A percentile compares a stretch with the other conserved stretches of the same genome.
Conservation (phyloP, 108 stramenopile species). For the Nitzschia sp. region DNA sequence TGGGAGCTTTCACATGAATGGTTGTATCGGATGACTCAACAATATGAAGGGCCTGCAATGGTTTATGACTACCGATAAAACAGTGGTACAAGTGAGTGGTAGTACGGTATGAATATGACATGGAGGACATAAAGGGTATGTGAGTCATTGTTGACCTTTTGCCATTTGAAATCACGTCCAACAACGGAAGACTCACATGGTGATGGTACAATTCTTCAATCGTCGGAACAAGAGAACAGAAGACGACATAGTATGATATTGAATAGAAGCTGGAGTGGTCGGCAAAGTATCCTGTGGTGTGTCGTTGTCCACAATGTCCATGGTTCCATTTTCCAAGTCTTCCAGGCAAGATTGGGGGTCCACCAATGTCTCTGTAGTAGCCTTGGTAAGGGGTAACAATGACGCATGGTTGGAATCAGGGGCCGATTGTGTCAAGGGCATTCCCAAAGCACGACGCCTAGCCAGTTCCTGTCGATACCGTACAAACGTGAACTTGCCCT, state of each 20-base stretch:
- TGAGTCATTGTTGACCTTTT: too few species aligned
- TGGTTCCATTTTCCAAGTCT: too few species aligned
- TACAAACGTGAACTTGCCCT: conserved; percentile 35
- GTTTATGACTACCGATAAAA: conserved; percentile 12
- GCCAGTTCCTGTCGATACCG: conserved; percentile 43
- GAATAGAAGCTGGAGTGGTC: too few species aligned
- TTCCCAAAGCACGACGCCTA: conserved; percentile 2
- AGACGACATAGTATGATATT: too few species aligned
- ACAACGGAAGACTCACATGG: not conserved
- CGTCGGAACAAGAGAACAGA: conserved; percentile 2
- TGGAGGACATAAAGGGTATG: not conserved
- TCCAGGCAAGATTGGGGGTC: too few species aligned
- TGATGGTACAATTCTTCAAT: conserved; percentile 6
- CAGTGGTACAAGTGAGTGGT: too few species aligned
- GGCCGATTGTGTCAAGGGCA: not conserved
- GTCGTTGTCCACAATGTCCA: too few species aligned
- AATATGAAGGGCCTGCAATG: conserved; percentile 11
- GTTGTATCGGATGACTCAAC: not conserved
- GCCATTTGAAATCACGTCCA: too few species aligned
- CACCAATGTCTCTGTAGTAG: too few species aligned
- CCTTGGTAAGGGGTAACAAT: too few species aligned
- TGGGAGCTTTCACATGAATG: not conserved
- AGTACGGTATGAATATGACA: not conserved
- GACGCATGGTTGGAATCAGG: too few species aligned
- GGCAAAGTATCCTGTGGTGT: too few species aligned